Percentiles rank a stretch among this genome's conserved stretches.
Conservation (phyloP, 495 filamentous ascomycete species). For the Aspergillus panamensis region DNA sequence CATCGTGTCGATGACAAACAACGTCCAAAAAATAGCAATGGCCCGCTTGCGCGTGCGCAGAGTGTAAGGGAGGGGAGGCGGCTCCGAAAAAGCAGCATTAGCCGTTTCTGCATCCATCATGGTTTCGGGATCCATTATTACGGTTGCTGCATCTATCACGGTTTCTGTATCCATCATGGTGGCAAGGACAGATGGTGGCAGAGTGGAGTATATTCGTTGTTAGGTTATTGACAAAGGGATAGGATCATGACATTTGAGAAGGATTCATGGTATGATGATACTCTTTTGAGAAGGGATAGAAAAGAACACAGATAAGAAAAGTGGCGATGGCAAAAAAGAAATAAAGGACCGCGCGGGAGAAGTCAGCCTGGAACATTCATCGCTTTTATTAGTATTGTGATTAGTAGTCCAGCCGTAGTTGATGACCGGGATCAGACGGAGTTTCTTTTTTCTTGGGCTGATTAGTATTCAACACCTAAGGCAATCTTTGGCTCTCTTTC, state of each 20-base stretch:
- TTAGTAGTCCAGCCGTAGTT: not conserved
- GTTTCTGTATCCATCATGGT: too few species aligned
- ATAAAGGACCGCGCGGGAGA: not conserved
- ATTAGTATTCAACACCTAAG: too few species aligned
- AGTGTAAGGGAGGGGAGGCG: slow-evolving; percentile 56
- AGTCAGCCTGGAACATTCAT: not conserved
- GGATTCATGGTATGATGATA: not conserved
- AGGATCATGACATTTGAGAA: not conserved
- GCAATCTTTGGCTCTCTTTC: not conserved
- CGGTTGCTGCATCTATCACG: too few species aligned
- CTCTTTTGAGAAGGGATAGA: not conserved
- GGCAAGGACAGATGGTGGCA: not conserved
- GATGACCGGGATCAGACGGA: not conserved
- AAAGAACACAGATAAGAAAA: not conserved
- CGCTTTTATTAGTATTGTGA: not conserved
- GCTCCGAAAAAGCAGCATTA: slow-evolving; percentile 27
- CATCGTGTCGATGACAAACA: slow-evolving; percentile 53
- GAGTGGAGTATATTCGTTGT: not conserved
- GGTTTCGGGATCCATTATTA: too few species aligned
- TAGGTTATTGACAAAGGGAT: slow-evolving; percentile 6
- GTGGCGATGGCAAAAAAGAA: not conserved
- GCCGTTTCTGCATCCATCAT: slow-evolving; percentile 38
- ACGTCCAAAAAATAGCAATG: slow-evolving; percentile 56
- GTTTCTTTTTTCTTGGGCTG: not conserved
- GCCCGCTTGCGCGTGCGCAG: slow-evolving; percentile 50